Evolutionary conservation across 129 eudicot genomes (phyloP).

Genomic region (Centella asiatica): DNA sequence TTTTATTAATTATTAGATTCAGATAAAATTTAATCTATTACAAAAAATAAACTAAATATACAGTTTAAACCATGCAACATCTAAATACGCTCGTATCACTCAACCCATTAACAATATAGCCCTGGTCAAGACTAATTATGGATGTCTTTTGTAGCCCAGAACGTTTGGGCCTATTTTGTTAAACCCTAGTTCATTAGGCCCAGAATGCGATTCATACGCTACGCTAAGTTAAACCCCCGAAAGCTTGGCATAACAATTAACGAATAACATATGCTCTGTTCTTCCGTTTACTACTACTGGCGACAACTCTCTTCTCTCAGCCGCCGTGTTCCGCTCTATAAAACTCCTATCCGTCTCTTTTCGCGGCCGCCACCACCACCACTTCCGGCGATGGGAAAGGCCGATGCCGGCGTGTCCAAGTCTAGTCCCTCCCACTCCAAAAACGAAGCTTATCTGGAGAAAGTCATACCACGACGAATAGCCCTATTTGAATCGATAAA

Average conservation of each 20-base stretch:
- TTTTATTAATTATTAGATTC: too few relatives aligned
- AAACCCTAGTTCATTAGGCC: too few relatives aligned
- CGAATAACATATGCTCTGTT: conserved; percentile 7
- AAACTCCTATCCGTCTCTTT: background rate
- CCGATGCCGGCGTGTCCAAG: conserved; percentile 10
- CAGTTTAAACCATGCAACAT: too few relatives aligned
- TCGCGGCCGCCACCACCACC: background rate
- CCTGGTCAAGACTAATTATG: too few relatives aligned
- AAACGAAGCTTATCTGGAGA: conserved; percentile 52
- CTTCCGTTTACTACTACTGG: background rate
- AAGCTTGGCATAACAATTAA: background rate
- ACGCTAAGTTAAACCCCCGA: background rate
- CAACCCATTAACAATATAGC: too few relatives aligned
- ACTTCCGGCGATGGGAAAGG: conserved; percentile 7
- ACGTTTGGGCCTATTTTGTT: too few relatives aligned
- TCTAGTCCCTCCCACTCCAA: conserved; percentile 27
- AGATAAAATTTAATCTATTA: too few relatives aligned
- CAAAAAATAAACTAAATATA: too few relatives aligned
- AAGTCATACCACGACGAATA: conserved; percentile 59
- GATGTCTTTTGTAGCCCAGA: too few relatives aligned
- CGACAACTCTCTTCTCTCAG: background rate
- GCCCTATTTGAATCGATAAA: conserved; percentile 48
- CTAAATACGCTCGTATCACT: too few relatives aligned
- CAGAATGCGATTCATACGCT: background rate
- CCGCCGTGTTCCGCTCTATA: background rate